phyloP scores from a whole-genome alignment of 177 flowering plant species.

The Vitis hybrid region DNA sequence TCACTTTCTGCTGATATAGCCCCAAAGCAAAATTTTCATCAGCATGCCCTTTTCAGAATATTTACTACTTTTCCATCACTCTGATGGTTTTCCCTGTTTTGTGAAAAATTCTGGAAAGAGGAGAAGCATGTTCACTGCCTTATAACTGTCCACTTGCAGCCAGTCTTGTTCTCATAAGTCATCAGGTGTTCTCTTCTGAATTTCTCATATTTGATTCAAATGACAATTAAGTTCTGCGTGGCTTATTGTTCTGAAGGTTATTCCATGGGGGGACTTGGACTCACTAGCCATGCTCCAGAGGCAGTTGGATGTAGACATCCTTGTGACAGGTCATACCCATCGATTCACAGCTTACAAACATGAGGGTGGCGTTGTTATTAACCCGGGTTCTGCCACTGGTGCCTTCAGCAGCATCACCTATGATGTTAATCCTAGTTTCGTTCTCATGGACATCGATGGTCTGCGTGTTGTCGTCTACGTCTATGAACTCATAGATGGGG shows the following conservation, averaged over 20 bases:
- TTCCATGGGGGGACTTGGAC: slow-evolving; percentile 96
- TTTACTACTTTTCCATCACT: too few species aligned
- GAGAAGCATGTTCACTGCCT: too few species aligned
- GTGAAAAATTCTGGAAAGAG: too few species aligned
- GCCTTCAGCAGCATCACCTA: slow-evolving; percentile 95
- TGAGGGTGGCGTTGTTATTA: slow-evolving; percentile 97
- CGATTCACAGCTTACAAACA: slow-evolving; percentile 97
- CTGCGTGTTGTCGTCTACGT: slow-evolving; percentile 93
- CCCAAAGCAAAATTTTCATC: too few species aligned
- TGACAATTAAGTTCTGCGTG: not conserved
- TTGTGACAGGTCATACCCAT: slow-evolving; percentile 90
- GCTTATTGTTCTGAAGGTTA: slow-evolving; percentile 48
- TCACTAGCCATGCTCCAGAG: slow-evolving; percentile 96
- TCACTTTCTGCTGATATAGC: too few species aligned
- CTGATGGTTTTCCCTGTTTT: too few species aligned
- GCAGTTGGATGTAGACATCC: slow-evolving; percentile 93
- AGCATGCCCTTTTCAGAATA: too few species aligned
- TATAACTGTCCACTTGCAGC: too few species aligned
- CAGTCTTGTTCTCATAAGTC: too few species aligned
- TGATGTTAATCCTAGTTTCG: slow-evolving; percentile 93
- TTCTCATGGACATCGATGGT: slow-evolving; percentile 95
- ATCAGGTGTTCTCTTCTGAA: not conserved
- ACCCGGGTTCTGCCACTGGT: slow-evolving; percentile 96
- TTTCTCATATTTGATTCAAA: not conserved
- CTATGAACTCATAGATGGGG: slow-evolving; percentile 94